Conservation (phyloP, 129 eudicot genomes). For the Chrysanthemum lavandulifolium region DNA sequence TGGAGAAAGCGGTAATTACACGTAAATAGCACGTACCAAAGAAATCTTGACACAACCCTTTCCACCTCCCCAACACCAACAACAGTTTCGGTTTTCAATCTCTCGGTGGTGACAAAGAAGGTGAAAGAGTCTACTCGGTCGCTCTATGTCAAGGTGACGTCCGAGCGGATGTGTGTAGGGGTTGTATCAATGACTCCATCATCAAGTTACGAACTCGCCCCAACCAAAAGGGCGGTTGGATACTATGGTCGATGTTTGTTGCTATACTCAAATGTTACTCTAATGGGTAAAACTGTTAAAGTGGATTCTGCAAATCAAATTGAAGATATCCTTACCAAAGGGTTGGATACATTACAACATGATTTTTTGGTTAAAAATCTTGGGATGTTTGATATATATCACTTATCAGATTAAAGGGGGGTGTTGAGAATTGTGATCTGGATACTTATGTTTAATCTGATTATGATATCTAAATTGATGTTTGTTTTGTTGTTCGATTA, state of each 20-base stretch:
- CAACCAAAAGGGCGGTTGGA: constrained; percentile 22
- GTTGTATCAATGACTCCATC: constrained; percentile 12
- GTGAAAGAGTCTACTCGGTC: constrained; percentile 29
- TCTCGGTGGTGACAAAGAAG: constrained; percentile 20
- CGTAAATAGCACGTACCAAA: constrained; percentile 35
- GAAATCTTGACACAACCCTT: constrained; percentile 39
- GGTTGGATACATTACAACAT: no score
- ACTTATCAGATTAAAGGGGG: no score
- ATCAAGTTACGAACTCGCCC: constrained; percentile 23
- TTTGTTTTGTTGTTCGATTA: no score
- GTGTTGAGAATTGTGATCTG: no score
- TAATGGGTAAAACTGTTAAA: neutral
- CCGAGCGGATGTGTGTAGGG: constrained; percentile 12
- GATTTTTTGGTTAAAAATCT: no score
- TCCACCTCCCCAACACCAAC: constrained; percentile 25
- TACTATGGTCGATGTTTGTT: constrained; percentile 46
- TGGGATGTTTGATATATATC: no score
- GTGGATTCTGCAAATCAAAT: no score
- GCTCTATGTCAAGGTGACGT: constrained; percentile 38
- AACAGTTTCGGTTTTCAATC: constrained; percentile 25
- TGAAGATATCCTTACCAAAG: no score
- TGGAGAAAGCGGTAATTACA: neutral
- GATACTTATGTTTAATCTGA: no score
- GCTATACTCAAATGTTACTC: constrained; percentile 31
- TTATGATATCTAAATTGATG: no score